A percentile compares a stretch with the other conserved stretches of the same genome.
Conservation (phyloP, 192 early-diverging fungal species). For the Geranomyces variabilis region DNA sequence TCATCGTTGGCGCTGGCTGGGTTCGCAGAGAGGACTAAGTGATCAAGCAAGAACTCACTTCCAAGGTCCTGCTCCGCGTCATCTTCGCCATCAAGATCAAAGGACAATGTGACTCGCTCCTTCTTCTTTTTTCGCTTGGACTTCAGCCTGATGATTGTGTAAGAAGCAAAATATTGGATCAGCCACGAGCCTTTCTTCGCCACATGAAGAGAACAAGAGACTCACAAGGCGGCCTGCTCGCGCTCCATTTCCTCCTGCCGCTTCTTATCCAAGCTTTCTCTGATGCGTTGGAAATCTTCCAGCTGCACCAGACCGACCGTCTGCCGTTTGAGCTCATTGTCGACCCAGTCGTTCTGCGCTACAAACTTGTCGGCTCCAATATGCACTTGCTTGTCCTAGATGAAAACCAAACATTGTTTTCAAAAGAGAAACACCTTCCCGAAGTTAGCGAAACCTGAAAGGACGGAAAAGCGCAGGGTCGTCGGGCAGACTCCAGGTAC, state of each 20-base stretch:
- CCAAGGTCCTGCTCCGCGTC: conserved; percentile 26
- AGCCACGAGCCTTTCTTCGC: too few species aligned
- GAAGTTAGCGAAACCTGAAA: not conserved
- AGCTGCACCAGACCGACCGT: conserved; percentile 88
- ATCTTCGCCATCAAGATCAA: conserved; percentile 58
- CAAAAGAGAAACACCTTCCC: not conserved
- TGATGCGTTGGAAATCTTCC: conserved; percentile 87
- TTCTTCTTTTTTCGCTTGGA: conserved; percentile 71
- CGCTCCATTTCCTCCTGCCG: conserved; percentile 71
- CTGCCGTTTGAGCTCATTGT: conserved; percentile 81
- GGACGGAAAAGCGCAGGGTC: not conserved
- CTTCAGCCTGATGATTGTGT: conserved; percentile 32
- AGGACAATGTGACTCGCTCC: conserved; percentile 71
- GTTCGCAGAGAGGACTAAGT: too few species aligned
- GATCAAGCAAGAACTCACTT: not conserved
- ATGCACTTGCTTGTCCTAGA: conserved; percentile 67
- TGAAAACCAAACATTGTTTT: not conserved
- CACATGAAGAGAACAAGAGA: too few species aligned
- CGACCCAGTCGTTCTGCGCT: conserved; percentile 72
- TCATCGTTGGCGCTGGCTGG: conserved; percentile 17
- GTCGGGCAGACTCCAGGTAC: conserved; percentile 14
- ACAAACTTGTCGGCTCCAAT: conserved; percentile 80
- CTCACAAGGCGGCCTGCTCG: conserved; percentile 27
- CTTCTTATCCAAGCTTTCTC: conserved; percentile 72
- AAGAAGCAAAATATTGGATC: too few species aligned